Conservation (phyloP, 2,329 filamentous ascomycete genomes). For the Aspergillus piperis region DNA sequence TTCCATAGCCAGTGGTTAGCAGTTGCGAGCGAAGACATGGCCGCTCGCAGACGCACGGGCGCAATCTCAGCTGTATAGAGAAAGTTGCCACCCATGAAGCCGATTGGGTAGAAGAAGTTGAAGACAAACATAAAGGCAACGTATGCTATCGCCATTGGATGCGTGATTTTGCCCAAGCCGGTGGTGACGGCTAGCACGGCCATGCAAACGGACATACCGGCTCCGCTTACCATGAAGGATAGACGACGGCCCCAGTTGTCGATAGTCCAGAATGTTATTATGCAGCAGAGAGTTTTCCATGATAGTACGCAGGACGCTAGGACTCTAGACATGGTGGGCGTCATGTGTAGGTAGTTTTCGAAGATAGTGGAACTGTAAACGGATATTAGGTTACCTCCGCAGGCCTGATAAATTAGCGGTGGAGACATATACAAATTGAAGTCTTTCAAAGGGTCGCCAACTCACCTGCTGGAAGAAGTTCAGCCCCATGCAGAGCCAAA, state of each 20-base stretch:
- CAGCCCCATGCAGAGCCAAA: constrained; percentile 50
- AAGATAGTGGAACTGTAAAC: constrained; percentile 39
- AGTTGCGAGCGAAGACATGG: constrained; percentile 11
- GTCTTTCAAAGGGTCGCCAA: neutral
- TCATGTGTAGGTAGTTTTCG: constrained; percentile 9
- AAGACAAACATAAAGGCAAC: constrained; percentile 10
- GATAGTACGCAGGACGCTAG: constrained; percentile 12
- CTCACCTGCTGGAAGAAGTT: constrained; percentile 49
- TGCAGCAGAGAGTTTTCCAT: constrained; percentile 13
- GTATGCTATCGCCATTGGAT: neutral
- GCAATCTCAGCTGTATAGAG: constrained; percentile 13
- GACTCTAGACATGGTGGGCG: neutral
- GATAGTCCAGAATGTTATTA: constrained; percentile 13
- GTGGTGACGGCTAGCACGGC: constrained; percentile 12
- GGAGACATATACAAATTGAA: neutral
- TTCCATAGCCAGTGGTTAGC: constrained; percentile 17
- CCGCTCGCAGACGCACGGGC: constrained; percentile 7
- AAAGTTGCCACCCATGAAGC: constrained; percentile 10
- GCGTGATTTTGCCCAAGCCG: neutral
- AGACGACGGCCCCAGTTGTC: constrained; percentile 15
- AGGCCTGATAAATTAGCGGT: neutral
- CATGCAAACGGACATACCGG: constrained; percentile 16
- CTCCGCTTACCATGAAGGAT: constrained; percentile 11
- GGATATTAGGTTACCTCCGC: constrained; percentile 35
- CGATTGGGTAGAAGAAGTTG: constrained; percentile 15